Base-by-base conservation (phyloP, 306 rosid genomes). In the Purshia tridentata region DNA sequence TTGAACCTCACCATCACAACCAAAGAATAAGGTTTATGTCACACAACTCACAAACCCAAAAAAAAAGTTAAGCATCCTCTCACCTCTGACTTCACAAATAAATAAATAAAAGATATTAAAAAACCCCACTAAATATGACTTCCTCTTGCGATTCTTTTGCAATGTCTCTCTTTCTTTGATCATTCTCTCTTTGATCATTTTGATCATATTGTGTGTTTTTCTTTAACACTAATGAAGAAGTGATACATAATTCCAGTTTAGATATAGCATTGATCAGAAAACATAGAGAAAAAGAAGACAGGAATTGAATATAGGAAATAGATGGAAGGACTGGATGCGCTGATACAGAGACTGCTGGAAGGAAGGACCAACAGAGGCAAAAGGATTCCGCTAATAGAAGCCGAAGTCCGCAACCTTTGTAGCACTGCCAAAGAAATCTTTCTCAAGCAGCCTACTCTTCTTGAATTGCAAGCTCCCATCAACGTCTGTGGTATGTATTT, bases 391-490 rank as follows among this genome's bases (percentile, higher is more conserved):
- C 80, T 94, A 8, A 29, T 55, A 9, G 98, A 94, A 74, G 48
- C 94, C 3, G 98, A 94, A 84, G 88, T 94, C 70, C 97, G 95
- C 6, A 85, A 73, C 50, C 92, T 94, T 53, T 94, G 98, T 76
- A 19, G 70, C 48, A 75, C 81, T 1, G 96, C 95, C 40, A 94
- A 89, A 77, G 88, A 89, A 40, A 70, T 94, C 47, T 88, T 94
- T 69, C 90, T 94, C 9, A 51, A 71, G 74, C 98, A 94, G 65
- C 98, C 97, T 49, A 85, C 63, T 60, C 92, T 94, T 9, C 87
- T 94, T 2, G 92, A 91, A 72, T 76, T 94, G 73, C 90, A 88
- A 84, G 98, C 98, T 68, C 98, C 98, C 19, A 89, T 94, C 19
- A 89, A 94, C 79, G 86, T 94, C 51, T 94, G 98, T 54, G 98